Base-by-base conservation (phyloP, 306 rosid species). In the Quercus robur region DNA sequence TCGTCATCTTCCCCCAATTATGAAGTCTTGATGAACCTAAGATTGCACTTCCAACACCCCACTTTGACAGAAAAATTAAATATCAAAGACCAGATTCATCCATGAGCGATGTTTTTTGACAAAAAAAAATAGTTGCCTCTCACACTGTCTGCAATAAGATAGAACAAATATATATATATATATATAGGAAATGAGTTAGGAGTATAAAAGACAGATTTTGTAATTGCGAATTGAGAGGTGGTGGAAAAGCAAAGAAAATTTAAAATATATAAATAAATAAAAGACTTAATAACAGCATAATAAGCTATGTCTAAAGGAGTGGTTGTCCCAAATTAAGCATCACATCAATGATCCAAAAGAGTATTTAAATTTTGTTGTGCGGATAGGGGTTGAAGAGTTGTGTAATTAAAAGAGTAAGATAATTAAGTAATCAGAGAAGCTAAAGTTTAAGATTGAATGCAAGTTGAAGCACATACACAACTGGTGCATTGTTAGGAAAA, bases 1-100 rank as follows among this genome's bases (percentile, higher is more conserved):
- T 70, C 12, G 85, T 85, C 98, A 93, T 91, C 75, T 61, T 77
- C 2, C 59, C 62, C 82, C 80, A 79, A 75, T 44, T 74, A 55
- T 31, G 72, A 13, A 35, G 74, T 58, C 71, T 14, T 52, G 38
- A 77, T 70, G 78, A 80, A 71, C 83, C 73, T 56, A 73, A 80
- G 77, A 55, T 51, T 18, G 52, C 23, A 38, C 69, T 76, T 76
- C 73, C 62, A 71, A 74, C 52, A 44, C 86, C 86, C 56, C 71
- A 54, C 18, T 78, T 73, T 75, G 55, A 68, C 67, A 59, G 77
- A 23, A 75, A 77, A 21, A 76, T 73, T 61, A 51, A 31, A 23
- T 49, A 76, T 71, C 81, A 57, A 79, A 30, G 30, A 30, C 81
- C 66, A 71, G 71, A 46, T 49, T 70, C 80, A 70, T 70, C 78